A percentile compares a stretch with the other conserved stretches of the same genome.
These are phyloP conservation scores for Suillus clintonianus DNA, from an alignment of 768 basidiomycete genomes.

Conservation along the genomic window DNA sequence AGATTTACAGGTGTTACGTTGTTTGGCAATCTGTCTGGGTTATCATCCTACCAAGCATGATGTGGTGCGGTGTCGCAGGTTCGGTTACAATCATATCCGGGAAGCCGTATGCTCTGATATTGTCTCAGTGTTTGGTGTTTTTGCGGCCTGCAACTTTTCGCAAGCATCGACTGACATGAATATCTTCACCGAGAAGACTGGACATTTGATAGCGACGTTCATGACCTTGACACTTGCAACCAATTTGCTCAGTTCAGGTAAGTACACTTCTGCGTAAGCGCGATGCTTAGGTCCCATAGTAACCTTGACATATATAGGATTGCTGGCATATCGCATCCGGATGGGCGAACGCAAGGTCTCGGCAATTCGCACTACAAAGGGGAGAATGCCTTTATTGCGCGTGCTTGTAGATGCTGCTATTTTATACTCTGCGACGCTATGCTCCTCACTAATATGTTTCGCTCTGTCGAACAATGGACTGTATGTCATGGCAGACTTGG, in stretches of 20 bases:
- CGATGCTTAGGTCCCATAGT: not conserved
- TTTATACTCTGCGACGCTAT: constrained; percentile 4
- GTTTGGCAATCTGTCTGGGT: constrained; percentile 13
- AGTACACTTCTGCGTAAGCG: not conserved
- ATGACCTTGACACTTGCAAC: not conserved
- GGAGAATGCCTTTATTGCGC: not conserved
- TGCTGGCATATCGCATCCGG: not conserved
- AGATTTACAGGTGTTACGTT: constrained; percentile 10
- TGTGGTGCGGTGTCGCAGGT: constrained; percentile 9
- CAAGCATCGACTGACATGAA: not conserved
- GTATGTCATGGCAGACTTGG: not conserved
- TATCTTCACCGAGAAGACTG: not conserved
- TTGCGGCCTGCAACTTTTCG: not conserved
- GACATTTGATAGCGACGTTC: not conserved
- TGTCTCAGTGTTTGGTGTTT: not conserved
- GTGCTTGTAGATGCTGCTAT: not conserved
- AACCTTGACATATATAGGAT: not conserved
- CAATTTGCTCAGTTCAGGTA: not conserved
- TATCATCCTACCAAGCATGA: constrained; percentile 6
- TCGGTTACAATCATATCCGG: not conserved
- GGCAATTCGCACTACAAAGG: not conserved
- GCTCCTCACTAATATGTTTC: constrained; percentile 1
- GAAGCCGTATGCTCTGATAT: not conserved
- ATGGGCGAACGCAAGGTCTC: not conserved
- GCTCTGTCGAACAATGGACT: not conserved